These are phyloP conservation scores for Geum urbanum DNA, from an alignment of 306 rosid genomes.

Conservation along the genomic window DNA sequence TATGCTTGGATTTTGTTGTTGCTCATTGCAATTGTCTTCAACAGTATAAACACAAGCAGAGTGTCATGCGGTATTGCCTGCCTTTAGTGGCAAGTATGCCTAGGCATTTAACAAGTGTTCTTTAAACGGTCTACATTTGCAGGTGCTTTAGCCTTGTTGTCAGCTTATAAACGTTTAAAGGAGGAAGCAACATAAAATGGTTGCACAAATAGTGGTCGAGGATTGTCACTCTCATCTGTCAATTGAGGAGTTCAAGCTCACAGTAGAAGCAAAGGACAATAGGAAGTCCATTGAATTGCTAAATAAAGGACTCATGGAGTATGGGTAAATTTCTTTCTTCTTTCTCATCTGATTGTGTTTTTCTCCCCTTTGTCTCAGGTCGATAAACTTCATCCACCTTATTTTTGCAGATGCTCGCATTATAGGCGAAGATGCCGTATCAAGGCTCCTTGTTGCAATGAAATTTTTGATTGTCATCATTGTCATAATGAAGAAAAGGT, in stretches of 20 bases:
- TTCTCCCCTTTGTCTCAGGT: not conserved
- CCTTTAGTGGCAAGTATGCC: slow-evolving; percentile 70
- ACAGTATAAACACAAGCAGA: slow-evolving; percentile 73
- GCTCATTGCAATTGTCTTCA: slow-evolving; percentile 74
- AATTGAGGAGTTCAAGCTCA: slow-evolving; percentile 25
- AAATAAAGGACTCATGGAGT: slow-evolving; percentile 52
- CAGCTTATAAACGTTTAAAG: slow-evolving; percentile 40
- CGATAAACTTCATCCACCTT: not conserved
- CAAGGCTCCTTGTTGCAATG: slow-evolving; percentile 92
- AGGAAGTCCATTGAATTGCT: slow-evolving; percentile 15
- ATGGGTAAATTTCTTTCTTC: slow-evolving; percentile 44
- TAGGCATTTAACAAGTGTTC: slow-evolving; percentile 41
- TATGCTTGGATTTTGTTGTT: slow-evolving; percentile 53
- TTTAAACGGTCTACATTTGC: slow-evolving; percentile 57
- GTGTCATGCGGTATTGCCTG: slow-evolving; percentile 57
- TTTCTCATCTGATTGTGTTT: not conserved
- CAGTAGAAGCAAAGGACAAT: slow-evolving; percentile 35
- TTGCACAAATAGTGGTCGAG: slow-evolving; percentile 18
- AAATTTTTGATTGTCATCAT: slow-evolving; percentile 68
- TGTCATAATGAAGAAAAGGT: slow-evolving; percentile 79
- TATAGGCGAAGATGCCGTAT: slow-evolving; percentile 65
- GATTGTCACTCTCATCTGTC: slow-evolving; percentile 16
- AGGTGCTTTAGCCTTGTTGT: slow-evolving; percentile 52
- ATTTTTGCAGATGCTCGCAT: slow-evolving; percentile 61
- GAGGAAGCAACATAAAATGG: slow-evolving; percentile 30